A percentile compares a stretch with the other conserved stretches of the same genome.
phyloP scores from a whole-genome alignment of 495 filamentous ascomycete genomes.

The Neurospora sp. region DNA sequence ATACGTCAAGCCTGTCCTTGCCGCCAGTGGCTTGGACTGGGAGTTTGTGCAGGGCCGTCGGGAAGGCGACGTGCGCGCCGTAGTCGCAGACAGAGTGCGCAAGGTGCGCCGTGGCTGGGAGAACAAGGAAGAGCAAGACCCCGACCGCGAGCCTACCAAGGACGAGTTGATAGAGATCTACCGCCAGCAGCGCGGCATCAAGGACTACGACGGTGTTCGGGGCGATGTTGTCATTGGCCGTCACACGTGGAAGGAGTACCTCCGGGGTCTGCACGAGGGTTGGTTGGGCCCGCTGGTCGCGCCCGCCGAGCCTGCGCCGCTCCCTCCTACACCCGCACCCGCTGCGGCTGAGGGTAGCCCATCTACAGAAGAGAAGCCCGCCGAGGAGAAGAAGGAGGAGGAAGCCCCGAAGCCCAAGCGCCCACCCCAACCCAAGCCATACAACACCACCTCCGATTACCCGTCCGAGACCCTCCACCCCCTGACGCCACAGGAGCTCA shows the following conservation, averaged over 20 bases:
- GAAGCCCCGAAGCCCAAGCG: conserved; percentile 36
- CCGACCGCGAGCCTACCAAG: conserved; percentile 31
- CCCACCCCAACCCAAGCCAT: conserved; percentile 46
- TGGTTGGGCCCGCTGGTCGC: conserved; percentile 75
- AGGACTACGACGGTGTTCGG: conserved; percentile 58
- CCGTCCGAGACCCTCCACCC: conserved; percentile 47
- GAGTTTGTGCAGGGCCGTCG: conserved; percentile 84
- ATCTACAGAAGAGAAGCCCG: conserved; percentile 14
- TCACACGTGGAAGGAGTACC: conserved; percentile 96
- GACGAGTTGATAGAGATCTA: conserved; percentile 49
- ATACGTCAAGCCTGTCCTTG: conserved; percentile 88
- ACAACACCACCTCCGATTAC: conserved; percentile 65
- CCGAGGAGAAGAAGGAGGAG: conserved; percentile 21
- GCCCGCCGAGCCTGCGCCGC: conserved; percentile 22
- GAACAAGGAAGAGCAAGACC: conserved; percentile 37
- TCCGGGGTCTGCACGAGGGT: conserved; percentile 87
- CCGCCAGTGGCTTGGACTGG: conserved; percentile 85
- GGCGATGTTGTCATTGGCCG: conserved; percentile 86
- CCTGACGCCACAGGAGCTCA: conserved; percentile 48
- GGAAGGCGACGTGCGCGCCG: conserved; percentile 78
- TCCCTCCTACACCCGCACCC: conserved; percentile 14
- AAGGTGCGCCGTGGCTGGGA: conserved; percentile 51
- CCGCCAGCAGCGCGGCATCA: conserved; percentile 50
- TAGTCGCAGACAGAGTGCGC: conserved; percentile 72
- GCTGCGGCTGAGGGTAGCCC: conserved; percentile 21